Conservation (phyloP, 2,329 filamentous ascomycete genomes). For the Purpureocillium takamizusanense region DNA sequence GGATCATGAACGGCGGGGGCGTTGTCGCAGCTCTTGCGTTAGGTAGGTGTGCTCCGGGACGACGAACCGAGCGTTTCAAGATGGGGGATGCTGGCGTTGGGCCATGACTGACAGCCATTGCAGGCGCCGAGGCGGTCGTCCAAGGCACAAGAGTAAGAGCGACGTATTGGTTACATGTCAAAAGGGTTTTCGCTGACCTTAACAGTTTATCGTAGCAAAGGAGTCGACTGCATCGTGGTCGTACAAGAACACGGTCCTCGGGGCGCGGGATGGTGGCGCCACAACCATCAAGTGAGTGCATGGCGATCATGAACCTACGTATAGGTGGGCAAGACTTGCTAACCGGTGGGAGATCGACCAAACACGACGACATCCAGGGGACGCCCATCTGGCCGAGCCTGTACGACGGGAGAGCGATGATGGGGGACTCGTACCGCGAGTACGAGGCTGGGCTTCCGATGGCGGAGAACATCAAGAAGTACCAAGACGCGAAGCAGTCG, state of each 20-base stretch:
- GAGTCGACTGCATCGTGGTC: no score
- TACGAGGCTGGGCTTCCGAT: not conserved
- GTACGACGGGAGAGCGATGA: not conserved
- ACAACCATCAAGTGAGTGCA: not conserved
- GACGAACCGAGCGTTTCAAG: not conserved
- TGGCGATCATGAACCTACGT: no score
- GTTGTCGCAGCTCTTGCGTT: slow-evolving; percentile 1
- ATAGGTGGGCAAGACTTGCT: no score
- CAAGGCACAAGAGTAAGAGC: no score
- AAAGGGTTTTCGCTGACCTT: no score
- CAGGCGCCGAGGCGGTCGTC: no score
- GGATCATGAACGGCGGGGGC: slow-evolving; percentile 1
- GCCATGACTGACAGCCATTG: no score
- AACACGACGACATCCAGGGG: not conserved
- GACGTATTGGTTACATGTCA: no score
- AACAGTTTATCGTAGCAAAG: no score
- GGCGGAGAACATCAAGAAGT: not conserved
- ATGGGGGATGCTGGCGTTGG: no score
- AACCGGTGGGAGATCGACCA: not conserved
- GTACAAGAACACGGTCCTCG: no score
- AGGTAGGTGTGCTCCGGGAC: not conserved
- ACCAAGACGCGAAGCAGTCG: not conserved
- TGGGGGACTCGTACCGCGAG: not conserved
- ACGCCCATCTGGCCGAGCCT: not conserved
- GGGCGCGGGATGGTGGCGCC: no score